Percentiles rank a stretch among this genome's conserved stretches.
These are phyloP conservation scores for Halophytophthora batemanensis DNA, from an alignment of 352 stramenopile species.

Conservation along the genomic window DNA sequence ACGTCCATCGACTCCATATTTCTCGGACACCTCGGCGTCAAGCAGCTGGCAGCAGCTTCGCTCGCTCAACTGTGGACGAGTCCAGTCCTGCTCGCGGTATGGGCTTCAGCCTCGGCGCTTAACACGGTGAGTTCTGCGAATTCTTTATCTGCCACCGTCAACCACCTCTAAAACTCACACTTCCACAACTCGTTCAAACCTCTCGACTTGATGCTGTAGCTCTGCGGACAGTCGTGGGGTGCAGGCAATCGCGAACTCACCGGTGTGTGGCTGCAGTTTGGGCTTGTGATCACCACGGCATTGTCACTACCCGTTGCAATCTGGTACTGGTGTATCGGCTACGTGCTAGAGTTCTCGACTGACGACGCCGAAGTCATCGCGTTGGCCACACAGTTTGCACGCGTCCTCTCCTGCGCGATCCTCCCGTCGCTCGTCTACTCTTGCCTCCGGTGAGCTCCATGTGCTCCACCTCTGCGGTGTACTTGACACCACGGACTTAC, in stretches of 20 bases:
- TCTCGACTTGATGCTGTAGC: slow-evolving; percentile 9
- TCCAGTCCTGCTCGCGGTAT: slow-evolving; percentile 60
- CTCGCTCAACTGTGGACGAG: slow-evolving; percentile 73
- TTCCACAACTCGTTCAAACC: background rate
- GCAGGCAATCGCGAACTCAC: slow-evolving; percentile 63
- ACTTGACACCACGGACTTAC: background rate
- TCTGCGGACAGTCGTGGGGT: slow-evolving; percentile 75
- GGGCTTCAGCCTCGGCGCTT: slow-evolving; percentile 53
- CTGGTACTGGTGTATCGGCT: slow-evolving; percentile 73
- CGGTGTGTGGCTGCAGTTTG: slow-evolving; percentile 75
- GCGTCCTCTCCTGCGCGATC: slow-evolving; percentile 52
- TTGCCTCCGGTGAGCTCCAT: slow-evolving; percentile 41
- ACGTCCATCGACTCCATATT: slow-evolving; percentile 76
- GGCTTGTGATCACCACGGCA: slow-evolving; percentile 47
- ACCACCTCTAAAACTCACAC: background rate
- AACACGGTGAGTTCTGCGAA: slow-evolving; percentile 41
- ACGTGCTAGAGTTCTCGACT: slow-evolving; percentile 59
- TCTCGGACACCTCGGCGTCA: slow-evolving; percentile 71
- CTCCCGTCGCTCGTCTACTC: slow-evolving; percentile 66
- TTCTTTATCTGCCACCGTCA: too few species aligned
- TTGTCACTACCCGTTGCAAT: slow-evolving; percentile 54
- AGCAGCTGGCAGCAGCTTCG: slow-evolving; percentile 64
- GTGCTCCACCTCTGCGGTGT: background rate
- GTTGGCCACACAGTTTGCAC: slow-evolving; percentile 56
- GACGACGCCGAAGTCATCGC: slow-evolving; percentile 54